These are phyloP conservation scores for Neonectria ditissima DNA, from an alignment of 2,329 filamentous ascomycete genomes.

Conservation along the genomic window DNA sequence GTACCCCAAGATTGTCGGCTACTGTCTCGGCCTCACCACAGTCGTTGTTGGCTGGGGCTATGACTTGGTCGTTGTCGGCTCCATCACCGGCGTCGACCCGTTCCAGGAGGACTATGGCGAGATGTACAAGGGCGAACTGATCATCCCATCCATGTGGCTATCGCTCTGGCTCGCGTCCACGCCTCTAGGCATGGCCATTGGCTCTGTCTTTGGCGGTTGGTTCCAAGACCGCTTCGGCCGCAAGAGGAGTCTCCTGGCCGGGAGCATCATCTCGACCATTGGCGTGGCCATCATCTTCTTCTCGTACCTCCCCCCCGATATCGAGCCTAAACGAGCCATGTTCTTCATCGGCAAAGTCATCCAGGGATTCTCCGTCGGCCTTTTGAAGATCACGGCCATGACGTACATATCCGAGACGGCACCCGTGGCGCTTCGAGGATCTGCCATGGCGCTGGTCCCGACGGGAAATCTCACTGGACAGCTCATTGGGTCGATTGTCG, in stretches of 20 bases:
- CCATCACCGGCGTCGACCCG: slow-evolving; percentile 44
- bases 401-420: slow-evolving; percentile 55
- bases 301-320: slow-evolving; percentile 32
- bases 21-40: slow-evolving; percentile 44
- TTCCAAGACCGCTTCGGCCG: slow-evolving; percentile 45
- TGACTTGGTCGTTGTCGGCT: slow-evolving; percentile 43
- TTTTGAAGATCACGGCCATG: slow-evolving; percentile 41
- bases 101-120: slow-evolving; percentile 48
- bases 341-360: slow-evolving; percentile 43
- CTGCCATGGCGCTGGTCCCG: slow-evolving; percentile 46
- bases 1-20: slow-evolving; percentile 45
- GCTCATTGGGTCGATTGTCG: slow-evolving; percentile 41
- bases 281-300: slow-evolving; percentile 46
- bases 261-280: slow-evolving; percentile 41
- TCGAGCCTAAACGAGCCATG: slow-evolving; percentile 35
- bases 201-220: slow-evolving; percentile 45
- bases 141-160: slow-evolving; percentile 45
- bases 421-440: slow-evolving; percentile 42
- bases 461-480: slow-evolving; percentile 45
- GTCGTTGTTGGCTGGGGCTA: slow-evolving; percentile 49
- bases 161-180: slow-evolving; percentile 44
- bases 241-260: slow-evolving; percentile 38
- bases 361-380: slow-evolving; percentile 44
- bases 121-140: slow-evolving; percentile 36
- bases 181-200: slow-evolving; percentile 40